Evolutionary conservation across 306 rosid genomes (phyloP), one percentile per base, ranked within the genome.

Genomic region (Gleditsia sinensis): DNA sequence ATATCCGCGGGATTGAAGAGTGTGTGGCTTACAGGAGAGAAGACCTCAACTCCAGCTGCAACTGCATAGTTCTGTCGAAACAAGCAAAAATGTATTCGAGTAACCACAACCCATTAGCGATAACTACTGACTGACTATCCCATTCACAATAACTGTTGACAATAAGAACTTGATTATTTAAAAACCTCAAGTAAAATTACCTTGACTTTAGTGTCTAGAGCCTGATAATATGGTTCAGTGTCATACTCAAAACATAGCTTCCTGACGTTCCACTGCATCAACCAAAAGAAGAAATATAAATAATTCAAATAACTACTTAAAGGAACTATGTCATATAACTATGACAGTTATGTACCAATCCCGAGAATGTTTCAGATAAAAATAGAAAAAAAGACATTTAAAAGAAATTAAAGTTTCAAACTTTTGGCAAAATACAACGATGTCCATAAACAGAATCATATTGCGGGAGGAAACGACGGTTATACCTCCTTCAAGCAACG

Each of bases 181-280:
- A 54, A 62, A 10, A 56, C 46, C 55, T 36, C 21, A 55, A 36
- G 12, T 5, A 56, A 53, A 25, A 65, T 56, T 75, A 94, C 97
- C 96, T 89, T 89, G 30, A 89, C 87, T 81, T 68, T 85, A 16
- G 33, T 36, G 70, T 91, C 97, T 50, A 94, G 53, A 74, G 88
- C 92, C 73, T 87, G 96, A 71, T 94, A 94, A 79, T 94, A 88
- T 4, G 97, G 98, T 30, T 94, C 98, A 7, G 97, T 86, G 56
- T 89, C 98, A 83, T 83, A 86, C 82, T 94, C 98, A 78, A 94
- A 89, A 83, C 97, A 94, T 9, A 94, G 84, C 78, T 69, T 94
- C 30, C 46, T 79, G 56, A 94, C 80, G 60, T 87, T 84, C 98
- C 94, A 94, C 98, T 94, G 87, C 73, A 78, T 68, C 66, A 69